A percentile compares a stretch with the other conserved stretches of the same genome.
Evolutionary conservation across 768 basidiomycete species (phyloP).

Genomic region (Termitomyces sp.): DNA sequence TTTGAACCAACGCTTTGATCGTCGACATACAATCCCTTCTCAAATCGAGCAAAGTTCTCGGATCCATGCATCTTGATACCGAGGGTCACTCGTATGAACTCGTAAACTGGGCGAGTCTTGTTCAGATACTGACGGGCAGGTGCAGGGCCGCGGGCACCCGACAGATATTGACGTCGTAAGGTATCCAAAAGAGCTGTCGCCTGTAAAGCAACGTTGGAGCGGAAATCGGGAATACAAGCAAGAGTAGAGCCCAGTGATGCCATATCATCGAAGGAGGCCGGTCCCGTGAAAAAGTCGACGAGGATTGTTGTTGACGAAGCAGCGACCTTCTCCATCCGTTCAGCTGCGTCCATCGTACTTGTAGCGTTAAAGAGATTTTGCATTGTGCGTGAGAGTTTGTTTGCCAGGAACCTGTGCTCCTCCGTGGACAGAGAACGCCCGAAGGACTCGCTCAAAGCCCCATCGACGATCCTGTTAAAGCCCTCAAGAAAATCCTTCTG

Average conservation of each 20-base stretch:
- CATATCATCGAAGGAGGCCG: conserved; percentile 29
- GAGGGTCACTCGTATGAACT: conserved; percentile 67
- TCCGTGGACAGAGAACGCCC: conserved; percentile 32
- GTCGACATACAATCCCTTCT: conserved; percentile 61
- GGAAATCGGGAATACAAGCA: conserved; percentile 49
- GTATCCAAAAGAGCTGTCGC: conserved; percentile 42
- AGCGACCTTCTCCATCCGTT: conserved; percentile 72
- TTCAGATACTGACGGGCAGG: conserved; percentile 69
- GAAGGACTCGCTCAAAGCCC: conserved; percentile 49
- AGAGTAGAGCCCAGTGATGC: conserved; percentile 28
- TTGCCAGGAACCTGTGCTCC: conserved; percentile 30
- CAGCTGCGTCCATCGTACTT: conserved; percentile 65
- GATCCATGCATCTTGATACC: conserved; percentile 81
- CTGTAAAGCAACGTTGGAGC: conserved; percentile 47
- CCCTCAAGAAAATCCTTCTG: conserved; percentile 60
- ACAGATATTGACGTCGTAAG: conserved; percentile 55
- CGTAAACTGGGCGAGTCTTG: conserved; percentile 70
- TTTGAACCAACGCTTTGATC: conserved; percentile 70
- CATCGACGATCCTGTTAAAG: conserved; percentile 42
- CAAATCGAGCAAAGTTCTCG: conserved; percentile 63
- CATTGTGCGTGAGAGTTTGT: conserved; percentile 41
- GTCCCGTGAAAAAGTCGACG: conserved; percentile 56
- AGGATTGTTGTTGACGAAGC: conserved; percentile 58
- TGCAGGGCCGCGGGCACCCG: conserved; percentile 53
- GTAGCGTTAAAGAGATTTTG: conserved; percentile 57